These are phyloP conservation scores for Fusarium tjaetaba DNA, from an alignment of 2,329 filamentous ascomycete genomes.

Conservation along the genomic window DNA sequence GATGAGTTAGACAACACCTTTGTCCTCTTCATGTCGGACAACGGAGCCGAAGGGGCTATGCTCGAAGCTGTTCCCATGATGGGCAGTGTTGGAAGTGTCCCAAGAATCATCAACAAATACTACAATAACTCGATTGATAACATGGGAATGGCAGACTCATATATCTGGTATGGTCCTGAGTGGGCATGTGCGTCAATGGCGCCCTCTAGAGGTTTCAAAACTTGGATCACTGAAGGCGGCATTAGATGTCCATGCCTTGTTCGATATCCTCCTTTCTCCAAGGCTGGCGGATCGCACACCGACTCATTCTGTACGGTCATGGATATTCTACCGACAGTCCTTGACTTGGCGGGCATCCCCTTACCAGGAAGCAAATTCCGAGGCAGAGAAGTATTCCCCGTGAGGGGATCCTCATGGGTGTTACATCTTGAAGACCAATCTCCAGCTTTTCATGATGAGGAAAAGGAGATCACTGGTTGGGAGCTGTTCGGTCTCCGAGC, in stretches of 20 bases:
- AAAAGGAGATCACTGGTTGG: constrained; percentile 63
- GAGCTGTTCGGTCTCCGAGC: constrained; percentile 64
- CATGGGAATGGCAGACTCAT: constrained; percentile 64
- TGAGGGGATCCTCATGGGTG: constrained; percentile 54
- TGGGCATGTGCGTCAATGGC: constrained; percentile 59
- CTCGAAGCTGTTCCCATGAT: constrained; percentile 65
- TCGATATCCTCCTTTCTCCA: constrained; percentile 44
- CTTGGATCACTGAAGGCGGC: constrained; percentile 43
- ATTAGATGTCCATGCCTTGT: constrained; percentile 31
- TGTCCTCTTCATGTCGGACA: constrained; percentile 8
- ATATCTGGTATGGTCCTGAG: constrained; percentile 69
- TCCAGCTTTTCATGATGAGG: constrained; percentile 54
- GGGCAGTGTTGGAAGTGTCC: constrained; percentile 26
- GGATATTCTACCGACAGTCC: constrained; percentile 60
- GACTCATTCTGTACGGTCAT: constrained; percentile 54
- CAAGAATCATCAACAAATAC: constrained; percentile 46
- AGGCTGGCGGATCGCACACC: constrained; percentile 47
- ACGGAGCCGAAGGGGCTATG: constrained; percentile 3
- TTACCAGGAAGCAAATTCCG: constrained; percentile 51
- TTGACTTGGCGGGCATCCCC: constrained; percentile 55
- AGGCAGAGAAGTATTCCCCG: constrained; percentile 58
- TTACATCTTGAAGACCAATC: constrained; percentile 43
- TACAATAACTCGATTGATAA: constrained; percentile 64
- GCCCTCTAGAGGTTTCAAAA: constrained; percentile 51
- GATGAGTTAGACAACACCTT: constrained; percentile 4